A percentile compares a stretch with the other conserved stretches of the same genome.
Evolutionary conservation across 2,329 filamentous ascomycete genomes (phyloP).

Genomic region (Rhynchosporium graminicola): DNA sequence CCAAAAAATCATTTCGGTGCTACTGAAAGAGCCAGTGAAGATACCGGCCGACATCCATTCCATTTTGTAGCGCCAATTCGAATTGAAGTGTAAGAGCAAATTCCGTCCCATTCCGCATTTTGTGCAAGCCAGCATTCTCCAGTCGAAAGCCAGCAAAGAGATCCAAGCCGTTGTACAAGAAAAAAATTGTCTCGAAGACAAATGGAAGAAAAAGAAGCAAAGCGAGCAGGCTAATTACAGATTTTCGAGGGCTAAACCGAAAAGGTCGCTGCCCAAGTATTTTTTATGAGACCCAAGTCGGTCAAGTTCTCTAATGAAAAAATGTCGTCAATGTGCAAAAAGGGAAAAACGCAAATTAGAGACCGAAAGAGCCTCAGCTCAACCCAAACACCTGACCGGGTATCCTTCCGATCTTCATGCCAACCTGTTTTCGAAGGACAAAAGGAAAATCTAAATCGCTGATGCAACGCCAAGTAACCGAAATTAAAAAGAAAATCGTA

Average conservation of each 20-base stretch:
- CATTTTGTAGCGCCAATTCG: constrained; percentile 13
- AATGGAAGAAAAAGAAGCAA: constrained; percentile 36
- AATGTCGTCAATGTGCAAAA: constrained; percentile 37
- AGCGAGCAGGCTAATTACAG: constrained; percentile 42
- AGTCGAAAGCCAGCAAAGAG: constrained; percentile 32
- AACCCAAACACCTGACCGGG: constrained; percentile 42
- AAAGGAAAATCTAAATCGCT: constrained; percentile 39
- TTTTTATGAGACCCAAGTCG: constrained; percentile 34
- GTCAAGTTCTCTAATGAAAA: constrained; percentile 36
- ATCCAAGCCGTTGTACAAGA: constrained; percentile 41
- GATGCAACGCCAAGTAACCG: constrained; percentile 37
- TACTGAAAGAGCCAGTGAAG: constrained; percentile 6
- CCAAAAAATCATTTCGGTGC: constrained; percentile 7
- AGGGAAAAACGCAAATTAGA: constrained; percentile 37
- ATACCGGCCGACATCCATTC: constrained; percentile 8
- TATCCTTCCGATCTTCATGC: constrained; percentile 40
- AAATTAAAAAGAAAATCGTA: constrained; percentile 38
- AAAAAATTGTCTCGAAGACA: constrained; percentile 36
- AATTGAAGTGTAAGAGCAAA: constrained; percentile 23
- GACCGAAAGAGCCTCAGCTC: constrained; percentile 38
- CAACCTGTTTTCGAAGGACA: constrained; percentile 41
- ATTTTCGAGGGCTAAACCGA: constrained; percentile 38
- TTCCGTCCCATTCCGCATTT: constrained; percentile 35
- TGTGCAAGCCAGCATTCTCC: constrained; percentile 36
- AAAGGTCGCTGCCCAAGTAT: constrained; percentile 34